Conservation (phyloP, 257 asterid genomes). For the Pogostemon cablin region DNA sequence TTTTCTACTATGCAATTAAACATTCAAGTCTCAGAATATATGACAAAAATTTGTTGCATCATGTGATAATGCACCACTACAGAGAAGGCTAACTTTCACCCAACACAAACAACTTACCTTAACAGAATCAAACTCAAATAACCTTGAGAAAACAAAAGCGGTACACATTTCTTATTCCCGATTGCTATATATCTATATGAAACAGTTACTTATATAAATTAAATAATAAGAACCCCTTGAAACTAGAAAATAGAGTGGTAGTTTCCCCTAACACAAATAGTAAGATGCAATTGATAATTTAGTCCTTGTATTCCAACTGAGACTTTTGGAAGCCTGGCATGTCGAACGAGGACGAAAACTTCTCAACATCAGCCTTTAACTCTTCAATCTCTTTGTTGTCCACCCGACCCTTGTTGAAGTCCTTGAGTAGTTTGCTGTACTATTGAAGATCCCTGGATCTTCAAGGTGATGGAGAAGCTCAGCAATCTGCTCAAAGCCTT, state of each 20-base stretch:
- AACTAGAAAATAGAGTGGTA: background rate
- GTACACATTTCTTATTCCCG: no score
- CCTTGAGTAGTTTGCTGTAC: constrained; percentile 84
- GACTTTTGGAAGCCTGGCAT: constrained; percentile 92
- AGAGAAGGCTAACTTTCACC: no score
- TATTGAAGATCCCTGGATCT: constrained; percentile 66
- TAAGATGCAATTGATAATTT: constrained; percentile 19
- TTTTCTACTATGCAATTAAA: no score
- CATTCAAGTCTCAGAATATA: no score
- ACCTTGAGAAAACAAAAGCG: no score
- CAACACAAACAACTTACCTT: no score
- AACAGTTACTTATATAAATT: background rate
- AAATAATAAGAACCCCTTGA: background rate
- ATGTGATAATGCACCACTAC: no score
- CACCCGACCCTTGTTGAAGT: constrained; percentile 88
- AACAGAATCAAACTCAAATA: no score
- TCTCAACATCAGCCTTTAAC: constrained; percentile 90
- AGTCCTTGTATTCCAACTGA: constrained; percentile 85
- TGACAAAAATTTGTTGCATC: no score
- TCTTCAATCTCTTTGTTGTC: constrained; percentile 83
- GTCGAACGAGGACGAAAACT: constrained; percentile 73
- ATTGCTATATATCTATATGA: no score
- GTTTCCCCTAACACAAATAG: background rate
- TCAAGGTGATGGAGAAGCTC: constrained; percentile 94
- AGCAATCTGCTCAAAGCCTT: constrained; percentile 93